Percentiles rank a stretch among this genome's conserved stretches.
phyloP scores from a whole-genome alignment of 257 asterid species.

The Rhazya stricta region DNA sequence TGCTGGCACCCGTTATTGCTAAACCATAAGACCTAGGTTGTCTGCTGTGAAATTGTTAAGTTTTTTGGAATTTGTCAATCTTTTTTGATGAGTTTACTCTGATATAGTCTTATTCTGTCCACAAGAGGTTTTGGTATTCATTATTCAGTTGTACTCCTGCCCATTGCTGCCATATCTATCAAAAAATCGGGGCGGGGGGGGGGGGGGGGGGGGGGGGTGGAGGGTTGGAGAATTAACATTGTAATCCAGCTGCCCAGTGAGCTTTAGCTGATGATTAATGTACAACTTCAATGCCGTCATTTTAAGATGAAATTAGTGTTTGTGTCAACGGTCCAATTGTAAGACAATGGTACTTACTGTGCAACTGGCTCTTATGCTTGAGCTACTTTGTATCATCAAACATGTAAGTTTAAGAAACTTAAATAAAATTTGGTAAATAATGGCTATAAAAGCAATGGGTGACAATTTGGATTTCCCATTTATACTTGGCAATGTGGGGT shows the following conservation, averaged over 20 bases:
- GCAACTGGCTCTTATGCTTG: not conserved
- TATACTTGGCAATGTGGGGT: not conserved
- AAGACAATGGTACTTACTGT: not conserved
- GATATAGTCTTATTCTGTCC: not conserved
- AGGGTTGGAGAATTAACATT: not conserved
- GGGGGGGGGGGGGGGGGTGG: too few relatives aligned
- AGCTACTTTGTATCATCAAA: not conserved
- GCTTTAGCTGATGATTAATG: not conserved
- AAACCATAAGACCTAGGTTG: not conserved
- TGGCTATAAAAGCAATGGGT: not conserved
- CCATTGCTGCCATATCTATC: too few relatives aligned
- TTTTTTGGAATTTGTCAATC: not conserved
- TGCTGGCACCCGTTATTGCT: not conserved
- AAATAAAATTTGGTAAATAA: not conserved
- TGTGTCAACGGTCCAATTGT: not conserved
- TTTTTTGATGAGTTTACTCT: not conserved
- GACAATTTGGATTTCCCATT: not conserved
- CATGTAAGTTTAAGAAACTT: not conserved
- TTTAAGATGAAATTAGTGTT: not conserved
- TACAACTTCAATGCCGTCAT: not conserved
- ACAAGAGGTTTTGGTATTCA: too few relatives aligned
- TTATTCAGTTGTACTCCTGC: too few relatives aligned
- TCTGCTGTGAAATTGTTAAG: not conserved
- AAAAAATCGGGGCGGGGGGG: too few relatives aligned
- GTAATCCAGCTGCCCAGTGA: not conserved